Base-by-base conservation (phyloP, 1,284 basidiomycete genomes). In the Cronartium ribicola region DNA sequence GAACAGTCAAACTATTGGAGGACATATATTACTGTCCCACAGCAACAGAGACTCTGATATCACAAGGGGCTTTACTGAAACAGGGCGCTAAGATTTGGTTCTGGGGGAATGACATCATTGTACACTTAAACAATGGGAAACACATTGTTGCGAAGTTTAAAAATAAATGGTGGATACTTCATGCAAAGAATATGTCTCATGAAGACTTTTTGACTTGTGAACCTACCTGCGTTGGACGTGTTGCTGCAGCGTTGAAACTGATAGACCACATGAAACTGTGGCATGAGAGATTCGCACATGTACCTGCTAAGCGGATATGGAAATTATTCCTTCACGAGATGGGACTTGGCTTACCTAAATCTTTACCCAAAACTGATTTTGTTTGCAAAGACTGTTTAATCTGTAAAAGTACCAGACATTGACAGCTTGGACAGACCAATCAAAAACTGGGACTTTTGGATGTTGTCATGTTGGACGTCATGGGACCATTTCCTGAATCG, bases 231-330 rank as follows among this genome's bases (percentile, higher is more conserved):
- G n/a, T n/a, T n/a, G 46, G 46, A 48, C n/a, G 46, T n/a, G n/a
- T n/a, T n/a, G n/a, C n/a, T n/a, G n/a, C n/a, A n/a, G n/a, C n/a
- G n/a, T n/a, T n/a, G n/a, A n/a, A n/a, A n/a, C n/a, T n/a, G n/a
- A n/a, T 10, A 10, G 10, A 10, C 10, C 46, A 10, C n/a, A 48
- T 48, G 46, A n/a, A 39, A 36, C 13, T 67, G 36, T 71, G 68
- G 68, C 68, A 71, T 64, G 37, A 61, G 8, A 17, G 40, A 2
- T 46, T 71, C 39, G 68, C 60, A 0, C 68, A 71, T 39, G 37
- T 71, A 8, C 51, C 60, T 39, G 8, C 64, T 1, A 44, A 36
- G 20, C 41, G 59, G 1, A 71, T 71, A 10, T 13, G 43, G 14
- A 8, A 40, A 17, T 46, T 71, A 43, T 37, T 41, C 22, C 5